Percentiles rank a stretch among this genome's conserved stretches.
These are phyloP conservation scores for Ormosia semicastrata DNA, from an alignment of 306 rosid genomes.

Conservation along the genomic window DNA sequence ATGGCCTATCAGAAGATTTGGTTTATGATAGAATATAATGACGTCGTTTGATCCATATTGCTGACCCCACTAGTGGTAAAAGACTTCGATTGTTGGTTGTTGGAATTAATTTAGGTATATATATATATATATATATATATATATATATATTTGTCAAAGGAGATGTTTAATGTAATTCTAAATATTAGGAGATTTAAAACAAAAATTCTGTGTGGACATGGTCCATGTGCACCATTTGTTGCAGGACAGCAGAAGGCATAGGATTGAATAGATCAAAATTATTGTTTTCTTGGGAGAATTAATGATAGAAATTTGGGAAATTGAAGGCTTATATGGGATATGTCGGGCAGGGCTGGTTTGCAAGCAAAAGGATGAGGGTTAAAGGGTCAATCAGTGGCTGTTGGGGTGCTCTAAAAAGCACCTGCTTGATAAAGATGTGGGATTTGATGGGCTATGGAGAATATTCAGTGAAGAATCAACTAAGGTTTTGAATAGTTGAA, in stretches of 20 bases:
- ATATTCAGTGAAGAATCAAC: neutral
- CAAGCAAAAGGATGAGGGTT: neutral
- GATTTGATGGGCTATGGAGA: neutral
- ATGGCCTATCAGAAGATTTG: too few species aligned
- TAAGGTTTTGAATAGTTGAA: neutral
- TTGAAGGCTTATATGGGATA: neutral
- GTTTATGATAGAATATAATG: too few species aligned
- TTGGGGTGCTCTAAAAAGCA: neutral
- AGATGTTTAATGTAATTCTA: neutral
- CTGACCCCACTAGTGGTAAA: too few species aligned
- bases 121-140: too few species aligned
- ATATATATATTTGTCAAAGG: neutral
- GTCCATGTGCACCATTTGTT: neutral
- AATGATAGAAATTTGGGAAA: neutral
- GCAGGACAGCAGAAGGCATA: neutral
- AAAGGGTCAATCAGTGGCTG: neutral
- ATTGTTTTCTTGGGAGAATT: neutral
- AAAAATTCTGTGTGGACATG: neutral
- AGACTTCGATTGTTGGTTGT: too few species aligned
- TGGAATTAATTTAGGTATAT: too few species aligned
- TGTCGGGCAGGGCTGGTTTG: neutral
- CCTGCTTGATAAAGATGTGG: neutral
- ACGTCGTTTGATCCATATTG: too few species aligned
- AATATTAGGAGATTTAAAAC: neutral
- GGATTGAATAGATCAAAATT: neutral